phyloP scores from a whole-genome alignment of 805 yeast genomes.

The Ogataea haglerorum region DNA sequence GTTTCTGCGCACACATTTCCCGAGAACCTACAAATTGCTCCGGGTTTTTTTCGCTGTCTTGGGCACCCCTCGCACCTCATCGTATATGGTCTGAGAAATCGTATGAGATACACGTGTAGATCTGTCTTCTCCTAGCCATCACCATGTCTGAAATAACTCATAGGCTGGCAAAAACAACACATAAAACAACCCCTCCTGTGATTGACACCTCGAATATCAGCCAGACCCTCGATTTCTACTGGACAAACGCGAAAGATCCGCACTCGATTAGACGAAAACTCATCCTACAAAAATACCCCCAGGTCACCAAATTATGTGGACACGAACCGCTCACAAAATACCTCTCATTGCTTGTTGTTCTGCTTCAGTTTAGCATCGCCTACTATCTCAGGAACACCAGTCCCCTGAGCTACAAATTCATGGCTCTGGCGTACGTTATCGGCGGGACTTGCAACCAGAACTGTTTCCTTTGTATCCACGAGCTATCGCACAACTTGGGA shows the following conservation, averaged over 20 bases:
- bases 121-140: constrained; percentile 2
- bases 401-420: constrained; percentile 51
- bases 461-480: constrained; percentile 83
- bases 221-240: constrained; percentile 56
- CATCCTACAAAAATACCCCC: constrained; percentile 73
- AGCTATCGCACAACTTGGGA: constrained; percentile 77
- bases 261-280: constrained; percentile 71
- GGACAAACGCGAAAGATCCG: constrained; percentile 83
- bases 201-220: constrained; percentile 22
- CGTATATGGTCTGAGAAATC: constrained; percentile 8
- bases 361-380: constrained; percentile 65
- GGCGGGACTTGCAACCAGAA: constrained; percentile 90
- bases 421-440: constrained; percentile 64
- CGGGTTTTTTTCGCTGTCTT: not conserved
- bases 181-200: constrained; percentile 24
- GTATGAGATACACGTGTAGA: constrained; percentile 10
- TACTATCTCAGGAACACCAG: constrained; percentile 54
- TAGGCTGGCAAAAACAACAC: constrained; percentile 17
- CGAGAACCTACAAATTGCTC: no score
- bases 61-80: constrained; percentile 7
- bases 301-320: constrained; percentile 76
- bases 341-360: constrained; percentile 61
- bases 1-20: no score
- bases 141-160: constrained; percentile 22
- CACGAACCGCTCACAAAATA: constrained; percentile 85